Percentiles rank a stretch among this genome's conserved stretches.
Evolutionary conservation across 495 filamentous ascomycete species (phyloP).

Genomic region (Xylaria cubensis): DNA sequence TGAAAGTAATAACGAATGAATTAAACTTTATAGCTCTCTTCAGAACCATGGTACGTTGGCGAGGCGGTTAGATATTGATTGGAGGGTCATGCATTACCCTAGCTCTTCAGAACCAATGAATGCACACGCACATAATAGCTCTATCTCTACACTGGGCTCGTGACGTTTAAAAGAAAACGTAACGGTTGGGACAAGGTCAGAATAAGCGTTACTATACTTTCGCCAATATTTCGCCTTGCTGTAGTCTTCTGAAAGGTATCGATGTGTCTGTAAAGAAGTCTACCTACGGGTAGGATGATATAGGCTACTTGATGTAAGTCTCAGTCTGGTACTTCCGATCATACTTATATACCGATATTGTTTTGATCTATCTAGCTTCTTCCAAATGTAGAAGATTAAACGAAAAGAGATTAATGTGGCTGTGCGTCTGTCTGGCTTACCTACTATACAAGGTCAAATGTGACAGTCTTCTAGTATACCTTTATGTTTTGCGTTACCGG

Average conservation of each 20-base stretch:
- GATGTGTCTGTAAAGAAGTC: neutral
- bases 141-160: neutral
- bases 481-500: neutral
- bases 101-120: neutral
- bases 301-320: neutral
- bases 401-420: neutral
- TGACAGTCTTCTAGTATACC: neutral
- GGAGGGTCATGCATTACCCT: neutral
- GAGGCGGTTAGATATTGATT: slow-evolving; percentile 5
- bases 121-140: neutral
- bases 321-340: neutral
- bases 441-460: neutral
- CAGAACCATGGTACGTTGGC: neutral
- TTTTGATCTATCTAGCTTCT: neutral
- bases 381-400: neutral
- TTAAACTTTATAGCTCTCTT: neutral
- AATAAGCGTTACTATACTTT: neutral
- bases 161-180: neutral
- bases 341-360: neutral
- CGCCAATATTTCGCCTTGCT: neutral
- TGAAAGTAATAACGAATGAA: neutral
- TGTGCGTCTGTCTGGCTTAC: neutral
- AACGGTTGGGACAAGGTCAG: neutral
- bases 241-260: neutral
- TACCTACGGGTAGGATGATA: neutral